Evolutionary conservation across 805 yeast species (phyloP).

Genomic region (Kockiozyma suomiensis): DNA sequence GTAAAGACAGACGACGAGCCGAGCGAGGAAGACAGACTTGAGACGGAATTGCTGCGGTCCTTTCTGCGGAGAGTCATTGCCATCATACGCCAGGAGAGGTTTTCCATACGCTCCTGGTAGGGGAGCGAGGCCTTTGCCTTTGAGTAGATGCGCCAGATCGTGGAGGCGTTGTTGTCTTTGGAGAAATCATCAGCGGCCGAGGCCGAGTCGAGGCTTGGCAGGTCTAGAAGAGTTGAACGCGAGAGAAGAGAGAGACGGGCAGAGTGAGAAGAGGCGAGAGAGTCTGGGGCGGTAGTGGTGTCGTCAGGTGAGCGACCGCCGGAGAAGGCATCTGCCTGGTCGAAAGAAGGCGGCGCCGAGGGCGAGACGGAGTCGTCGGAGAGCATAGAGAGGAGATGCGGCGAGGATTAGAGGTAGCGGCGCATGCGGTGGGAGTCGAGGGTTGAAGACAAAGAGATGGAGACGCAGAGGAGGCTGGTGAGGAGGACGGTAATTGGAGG

Average conservation of each 20-base stretch:
- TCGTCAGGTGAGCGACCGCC: constrained; percentile 17
- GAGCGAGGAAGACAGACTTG: constrained; percentile 2
- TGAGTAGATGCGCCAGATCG: constrained; percentile 74
- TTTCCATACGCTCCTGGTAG: constrained; percentile 74
- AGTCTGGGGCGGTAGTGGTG: constrained; percentile 22
- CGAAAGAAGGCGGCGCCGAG: constrained; percentile 5
- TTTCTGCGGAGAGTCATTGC: constrained; percentile 45
- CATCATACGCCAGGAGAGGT: constrained; percentile 88
- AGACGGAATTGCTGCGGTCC: constrained; percentile 9
- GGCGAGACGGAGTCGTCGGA: constrained; percentile 12
- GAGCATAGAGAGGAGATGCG: constrained; percentile 1
- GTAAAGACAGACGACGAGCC: background rate
- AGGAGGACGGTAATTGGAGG: no score
- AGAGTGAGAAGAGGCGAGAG: constrained; percentile 23
- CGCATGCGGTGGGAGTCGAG: background rate
- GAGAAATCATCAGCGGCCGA: background rate
- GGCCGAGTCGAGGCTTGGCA: background rate
- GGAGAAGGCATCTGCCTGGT: constrained; percentile 14
- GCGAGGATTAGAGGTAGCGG: background rate
- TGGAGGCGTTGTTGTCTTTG: constrained; percentile 26
- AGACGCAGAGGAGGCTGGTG: no score
- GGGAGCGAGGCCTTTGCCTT: constrained; percentile 76
- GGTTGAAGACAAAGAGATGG: background rate
- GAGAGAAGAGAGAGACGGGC: constrained; percentile 26
- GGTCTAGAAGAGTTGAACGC: constrained; percentile 12